Base-by-base conservation (phyloP, 306 rosid species). In the Chamaecrista fasciculata region DNA sequence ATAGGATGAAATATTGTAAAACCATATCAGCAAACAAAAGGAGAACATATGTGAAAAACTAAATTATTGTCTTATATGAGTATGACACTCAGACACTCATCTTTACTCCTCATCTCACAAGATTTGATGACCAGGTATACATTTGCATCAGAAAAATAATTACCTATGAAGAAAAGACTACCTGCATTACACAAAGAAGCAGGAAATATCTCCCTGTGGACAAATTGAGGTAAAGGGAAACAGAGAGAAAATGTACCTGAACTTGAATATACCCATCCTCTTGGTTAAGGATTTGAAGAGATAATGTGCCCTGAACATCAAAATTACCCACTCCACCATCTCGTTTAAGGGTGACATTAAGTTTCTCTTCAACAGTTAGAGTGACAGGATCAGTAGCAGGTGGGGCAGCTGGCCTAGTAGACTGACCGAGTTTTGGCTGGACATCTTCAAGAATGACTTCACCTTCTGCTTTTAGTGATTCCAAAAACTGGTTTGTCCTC, bases 401-500 rank as follows among this genome's bases (percentile, higher is more conserved):
- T 25, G 88, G 84, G 68, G 87, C 97, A 76, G 85, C 81, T 72
- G 92, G 34, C 52, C 79, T 87, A 29, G 96, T 87, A 29, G 96
- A 85, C 50, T 61, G 91, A 68, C 89, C 80, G 40, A 67, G 77
- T 78, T 73, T 94, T 66, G 95, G 97, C 67, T 87, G 96, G 62
- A 91, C 88, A 78, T 91, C 97, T 83, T 91, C 97, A 62, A 84
- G 79, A 78, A 94, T 87, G 74, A 88, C 96, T 82, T 94, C 99
- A 26, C 99, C 99, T 79, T 94, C 97, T 28, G 96, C 95, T 81
- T 94, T 91, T 79, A 94, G 14, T 68, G 99, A 94, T 82, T 91
- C 99, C 75, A 94, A 81, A 78, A 94, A 85, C 52, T 94, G 95
- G 83, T 84, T 89, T 42, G 92, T 80, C 92, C 77, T 91, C 72